Base-by-base conservation (phyloP, 768 basidiomycete species). In the Clavaria fumosa region DNA sequence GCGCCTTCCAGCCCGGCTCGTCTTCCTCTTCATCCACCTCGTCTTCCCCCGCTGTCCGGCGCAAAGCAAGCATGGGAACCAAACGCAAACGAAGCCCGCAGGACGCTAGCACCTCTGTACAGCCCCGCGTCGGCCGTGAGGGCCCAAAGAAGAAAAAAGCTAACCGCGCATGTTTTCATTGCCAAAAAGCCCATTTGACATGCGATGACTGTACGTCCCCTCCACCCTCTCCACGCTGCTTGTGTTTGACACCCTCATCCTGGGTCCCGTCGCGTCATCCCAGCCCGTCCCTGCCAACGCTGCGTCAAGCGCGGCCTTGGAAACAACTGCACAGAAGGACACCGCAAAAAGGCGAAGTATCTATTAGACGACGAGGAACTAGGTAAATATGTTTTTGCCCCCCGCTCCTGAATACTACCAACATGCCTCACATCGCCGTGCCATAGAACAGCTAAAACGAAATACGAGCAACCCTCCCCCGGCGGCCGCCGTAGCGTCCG, bases 261-360 rank as follows among this genome's bases (percentile, higher is more conserved):
- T n/a, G n/a, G n/a, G n/a, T n/a, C n/a, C n/a, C n/a, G n/a, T n/a
- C n/a, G n/a, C n/a, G n/a, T n/a, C 50, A 23, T 35, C 50, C 47
- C 39, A 97, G 93, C 86, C 34, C 82, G 95, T 38, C 95, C 95
- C 19, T 99, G 95, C 60, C 84, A 86, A 46, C 75, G 95, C 28
- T 99, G 95, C 52, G 67, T 89, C 36, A 96, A 93, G 62, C 88
- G 91, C 40, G 89, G 89, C 18, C 80, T 91, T 48, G 81, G 77
- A 1, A 71, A 73, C 37, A 78, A 74, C 38, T 99, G 95, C 51
- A 78, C 82, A 12, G 95, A 99, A 52, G 95, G 95, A 1, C 81
- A 83, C 45, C 75, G 95, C 50, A 99, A 99, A 60, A 96, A 96
- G 60, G 93, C 95, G 7, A 96, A 97, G 52, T 99, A 97, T 57